phyloP scores from a whole-genome alignment of 805 yeast species.

The Cyberlindnera meyerae region DNA sequence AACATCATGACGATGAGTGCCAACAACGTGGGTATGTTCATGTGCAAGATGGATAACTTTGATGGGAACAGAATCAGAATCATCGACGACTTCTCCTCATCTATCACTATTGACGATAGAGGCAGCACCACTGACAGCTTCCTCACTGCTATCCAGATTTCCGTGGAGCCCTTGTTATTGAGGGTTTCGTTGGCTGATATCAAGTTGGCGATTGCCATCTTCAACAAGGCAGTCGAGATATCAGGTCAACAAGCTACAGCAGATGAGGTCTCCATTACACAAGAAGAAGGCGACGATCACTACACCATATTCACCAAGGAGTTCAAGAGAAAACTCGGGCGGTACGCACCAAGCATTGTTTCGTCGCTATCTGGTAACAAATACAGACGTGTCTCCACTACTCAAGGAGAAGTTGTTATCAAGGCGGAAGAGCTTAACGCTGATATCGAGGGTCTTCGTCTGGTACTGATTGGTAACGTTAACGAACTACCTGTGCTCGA shows the following conservation, averaged over 20 bases:
- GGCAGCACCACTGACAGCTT: slow-evolving; percentile 55
- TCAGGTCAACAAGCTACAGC: slow-evolving; percentile 17
- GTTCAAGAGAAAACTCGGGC: slow-evolving; percentile 52
- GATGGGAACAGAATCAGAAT: slow-evolving; percentile 64
- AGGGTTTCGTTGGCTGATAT: slow-evolving; percentile 87
- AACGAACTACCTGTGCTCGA: slow-evolving; percentile 88
- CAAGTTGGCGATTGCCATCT: slow-evolving; percentile 66
- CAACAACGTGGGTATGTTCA: slow-evolving; percentile 79
- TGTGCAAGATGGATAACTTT: slow-evolving; percentile 66
- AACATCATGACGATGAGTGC: slow-evolving; percentile 62
- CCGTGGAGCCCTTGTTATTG: slow-evolving; percentile 75
- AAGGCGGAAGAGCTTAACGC: slow-evolving; percentile 66
- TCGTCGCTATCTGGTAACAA: slow-evolving; percentile 42
- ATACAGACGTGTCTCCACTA: slow-evolving; percentile 18
- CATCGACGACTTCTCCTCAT: slow-evolving; percentile 83
- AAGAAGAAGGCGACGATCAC: slow-evolving; percentile 13
- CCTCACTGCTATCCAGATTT: slow-evolving; percentile 59
- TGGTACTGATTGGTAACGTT: slow-evolving; percentile 84
- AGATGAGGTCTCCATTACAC: slow-evolving; percentile 13
- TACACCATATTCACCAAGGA: slow-evolving; percentile 53
- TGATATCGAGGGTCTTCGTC: slow-evolving; percentile 67
- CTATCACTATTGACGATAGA: slow-evolving; percentile 66
- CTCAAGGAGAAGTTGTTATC: slow-evolving; percentile 39
- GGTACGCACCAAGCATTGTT: slow-evolving; percentile 64
- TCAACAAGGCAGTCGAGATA: slow-evolving; percentile 60